Evolutionary conservation across 2,329 filamentous ascomycete genomes (phyloP), one percentile per base, ranked within the genome.

Genomic region (Zasmidium cellare): DNA sequence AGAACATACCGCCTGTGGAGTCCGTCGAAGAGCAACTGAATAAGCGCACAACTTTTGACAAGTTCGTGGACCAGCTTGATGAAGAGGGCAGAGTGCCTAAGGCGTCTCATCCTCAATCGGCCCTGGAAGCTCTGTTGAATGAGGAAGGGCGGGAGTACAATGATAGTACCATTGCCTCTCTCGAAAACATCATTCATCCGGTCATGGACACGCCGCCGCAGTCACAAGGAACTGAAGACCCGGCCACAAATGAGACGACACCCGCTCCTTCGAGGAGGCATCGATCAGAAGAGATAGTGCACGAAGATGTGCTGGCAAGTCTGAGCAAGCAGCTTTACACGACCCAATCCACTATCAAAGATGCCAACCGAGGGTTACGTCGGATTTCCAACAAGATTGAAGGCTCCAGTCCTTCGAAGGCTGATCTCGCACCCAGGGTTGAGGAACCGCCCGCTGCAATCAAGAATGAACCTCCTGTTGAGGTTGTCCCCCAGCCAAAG

Each of bases 141-240:
- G 71, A 76, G 62, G 74, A 74, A 5, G 72, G 53, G 38, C 59
- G 59, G 16, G 51, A 58, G 14, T 65, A 69, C 28, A 78, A 78
- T 35, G 79, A 81, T 25, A 77, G 75, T 18, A 81, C 79, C 2
- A 75, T 80, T 46, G 74, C 78, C 47, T 80, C 77, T 2, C 69
- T 81, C 7, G 77, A 80, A 64, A 75, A 78, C 35, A 72, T 81
- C 12, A 72, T 78, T 12, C 62, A 70, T 18, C 71, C 69, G 1
- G 35, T 41, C n/a, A 3, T 41, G 35, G 35, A 41, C 35, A 41
- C 35, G 16, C 35, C 23, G 20, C 46, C 20, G 14, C 9, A 51
- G 61, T 3, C 65, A 69, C 16, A 51, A 64, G 6, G 57, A 46
- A 9, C 5, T 9, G 50, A 48, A 5, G 28, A 58, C 22, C 19